Evolutionary conservation across 441 rosid genomes (phyloP).

Genomic region (Syzygium malaccense): DNA sequence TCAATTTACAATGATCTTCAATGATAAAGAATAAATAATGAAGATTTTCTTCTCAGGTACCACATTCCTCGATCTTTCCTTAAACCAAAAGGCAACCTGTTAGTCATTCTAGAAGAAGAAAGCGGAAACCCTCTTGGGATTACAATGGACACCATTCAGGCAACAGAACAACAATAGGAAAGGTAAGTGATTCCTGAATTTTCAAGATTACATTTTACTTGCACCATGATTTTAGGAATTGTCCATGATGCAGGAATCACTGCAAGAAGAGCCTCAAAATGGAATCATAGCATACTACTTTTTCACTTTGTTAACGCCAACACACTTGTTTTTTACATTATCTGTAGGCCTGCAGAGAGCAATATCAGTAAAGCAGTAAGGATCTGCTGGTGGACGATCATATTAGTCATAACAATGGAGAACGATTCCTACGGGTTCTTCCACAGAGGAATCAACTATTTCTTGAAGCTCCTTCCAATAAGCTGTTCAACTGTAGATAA

Average conservation of each 20-base stretch:
- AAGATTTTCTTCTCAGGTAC: conserved; percentile 34
- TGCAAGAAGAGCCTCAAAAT: background rate
- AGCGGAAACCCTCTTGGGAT: conserved; percentile 48
- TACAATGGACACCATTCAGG: conserved; percentile 37
- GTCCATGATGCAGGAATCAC: background rate
- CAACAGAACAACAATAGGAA: background rate
- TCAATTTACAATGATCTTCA: background rate
- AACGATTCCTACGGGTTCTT: background rate
- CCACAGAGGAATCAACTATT: background rate
- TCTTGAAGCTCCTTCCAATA: background rate
- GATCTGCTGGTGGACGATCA: background rate
- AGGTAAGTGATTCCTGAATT: background rate
- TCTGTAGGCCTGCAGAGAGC: background rate
- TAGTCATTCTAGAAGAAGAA: conserved; percentile 71
- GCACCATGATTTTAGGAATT: background rate
- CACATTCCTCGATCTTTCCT: conserved; percentile 58
- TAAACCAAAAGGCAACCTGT: conserved; percentile 32
- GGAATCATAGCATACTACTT: background rate
- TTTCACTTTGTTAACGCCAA: background rate
- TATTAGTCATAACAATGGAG: background rate
- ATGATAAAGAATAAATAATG: background rate
- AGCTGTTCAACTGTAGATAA: background rate
- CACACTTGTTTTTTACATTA: background rate
- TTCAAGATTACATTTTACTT: background rate
- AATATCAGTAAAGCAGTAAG: background rate